These are phyloP conservation scores for Pyrenophora graminea DNA, from an alignment of 2,329 filamentous ascomycete genomes.

Conservation along the genomic window DNA sequence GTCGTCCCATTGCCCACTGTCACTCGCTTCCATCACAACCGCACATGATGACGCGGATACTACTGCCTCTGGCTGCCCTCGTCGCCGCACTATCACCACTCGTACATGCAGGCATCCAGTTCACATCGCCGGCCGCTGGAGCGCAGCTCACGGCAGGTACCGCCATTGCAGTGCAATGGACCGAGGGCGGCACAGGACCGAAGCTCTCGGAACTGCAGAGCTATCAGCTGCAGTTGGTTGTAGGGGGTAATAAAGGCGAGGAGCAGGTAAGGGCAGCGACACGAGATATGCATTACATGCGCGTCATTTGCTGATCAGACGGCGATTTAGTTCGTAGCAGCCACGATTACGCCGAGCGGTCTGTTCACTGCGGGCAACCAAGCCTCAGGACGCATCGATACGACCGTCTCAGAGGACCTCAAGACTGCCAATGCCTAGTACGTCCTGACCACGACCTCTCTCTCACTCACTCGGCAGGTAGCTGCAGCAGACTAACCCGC, in stretches of 20 bases:
- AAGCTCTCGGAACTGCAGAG: conserved; percentile 55
- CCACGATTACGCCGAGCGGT: conserved; percentile 51
- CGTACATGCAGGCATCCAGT: conserved; percentile 58
- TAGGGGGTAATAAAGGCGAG: conserved; percentile 60
- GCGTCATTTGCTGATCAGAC: conserved; percentile 1
- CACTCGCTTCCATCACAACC: conserved; percentile 23
- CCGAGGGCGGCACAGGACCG: conserved; percentile 58
- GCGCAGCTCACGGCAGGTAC: conserved; percentile 55
- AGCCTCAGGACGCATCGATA: conserved; percentile 38
- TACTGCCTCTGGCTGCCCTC: conserved; percentile 35
- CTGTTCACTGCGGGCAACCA: conserved; percentile 51
- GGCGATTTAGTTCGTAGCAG: conserved; percentile 9
- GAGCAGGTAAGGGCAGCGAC: conserved; percentile 50
- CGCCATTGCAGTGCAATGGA: conserved; percentile 60
- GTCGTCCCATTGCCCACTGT: conserved; percentile 1
- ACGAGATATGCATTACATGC: background rate
- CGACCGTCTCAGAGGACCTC: conserved; percentile 28
- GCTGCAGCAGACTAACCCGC: conserved; percentile 10
- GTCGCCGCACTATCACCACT: conserved; percentile 48
- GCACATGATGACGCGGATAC: conserved; percentile 35
- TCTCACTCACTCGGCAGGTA: too few species aligned
- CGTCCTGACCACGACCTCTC: conserved; percentile 23
- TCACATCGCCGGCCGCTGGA: conserved; percentile 59
- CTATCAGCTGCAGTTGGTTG: conserved; percentile 64
- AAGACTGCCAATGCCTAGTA: conserved; percentile 61